Conservation (phyloP, 2,329 filamentous ascomycete genomes). For the Colletotrichum sp. region DNA sequence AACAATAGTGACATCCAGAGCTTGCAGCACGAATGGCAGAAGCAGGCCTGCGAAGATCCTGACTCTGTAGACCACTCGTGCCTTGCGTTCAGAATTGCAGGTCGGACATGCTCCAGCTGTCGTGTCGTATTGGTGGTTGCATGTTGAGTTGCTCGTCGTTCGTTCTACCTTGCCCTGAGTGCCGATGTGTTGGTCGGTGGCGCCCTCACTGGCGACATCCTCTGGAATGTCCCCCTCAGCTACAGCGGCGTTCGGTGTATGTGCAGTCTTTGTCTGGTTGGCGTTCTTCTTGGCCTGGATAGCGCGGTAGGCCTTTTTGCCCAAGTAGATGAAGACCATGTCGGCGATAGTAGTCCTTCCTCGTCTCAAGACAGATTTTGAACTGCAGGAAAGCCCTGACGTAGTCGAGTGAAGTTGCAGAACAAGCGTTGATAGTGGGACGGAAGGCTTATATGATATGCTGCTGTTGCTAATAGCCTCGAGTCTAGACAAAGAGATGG, state of each 20-base stretch:
- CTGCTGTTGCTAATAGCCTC: not conserved
- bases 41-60: conserved; percentile 64
- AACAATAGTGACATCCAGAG: conserved; percentile 67
- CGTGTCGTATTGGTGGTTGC: not conserved
- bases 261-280: not conserved
- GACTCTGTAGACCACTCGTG: conserved; percentile 51
- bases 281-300: not conserved
- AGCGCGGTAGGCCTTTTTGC: conserved; percentile 4
- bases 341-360: not conserved
- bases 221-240: not conserved
- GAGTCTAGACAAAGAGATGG: not conserved
- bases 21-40: conserved; percentile 65
- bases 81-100: conserved; percentile 38
- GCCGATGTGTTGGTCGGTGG: not conserved
- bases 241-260: not conserved
- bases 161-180: not conserved
- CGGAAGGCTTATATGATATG: not conserved
- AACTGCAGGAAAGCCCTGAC: not conserved
- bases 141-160: not conserved
- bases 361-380: not conserved
- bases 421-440: not conserved
- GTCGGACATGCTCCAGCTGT: conserved; percentile 24
- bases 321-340: conserved; percentile 17
- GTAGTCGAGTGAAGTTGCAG: not conserved
- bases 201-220: not conserved